Base-by-base conservation (phyloP, 116 monocot genomes). In the Papilionanthe hybrid region DNA sequence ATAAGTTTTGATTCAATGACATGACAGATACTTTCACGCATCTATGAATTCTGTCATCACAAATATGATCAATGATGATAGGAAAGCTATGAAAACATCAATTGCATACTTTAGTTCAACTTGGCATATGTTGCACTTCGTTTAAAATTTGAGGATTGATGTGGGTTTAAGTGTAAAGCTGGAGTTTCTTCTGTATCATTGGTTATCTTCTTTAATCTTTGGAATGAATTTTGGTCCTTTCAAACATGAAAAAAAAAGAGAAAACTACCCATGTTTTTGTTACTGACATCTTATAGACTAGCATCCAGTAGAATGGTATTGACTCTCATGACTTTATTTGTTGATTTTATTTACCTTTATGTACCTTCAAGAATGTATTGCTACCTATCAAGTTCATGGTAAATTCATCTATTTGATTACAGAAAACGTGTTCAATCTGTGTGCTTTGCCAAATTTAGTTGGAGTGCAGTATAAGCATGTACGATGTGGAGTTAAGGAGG, bases 381-480 rank as follows among this genome's bases (percentile, higher is more conserved):
- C 7, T 53, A 73, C 73, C n/a, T 42, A 12, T 73, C 8, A 71
- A 42, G 42, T 68, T 8, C 28, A 44, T 78, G 11, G 78, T 79
- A 43, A 5, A 67, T 82, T 48, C 63, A 63, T 76, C 44, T 66
- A 72, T 32, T 81, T 75, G 2, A 60, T 80, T 72, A 48, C 85
- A 99, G 99, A 99, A 92, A 93, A 95, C 82, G 90, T 99, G n/a
- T 99, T 99, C 85, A 92, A 89, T 63, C 88, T 99, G 13, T 84
- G 75, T 78, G 83, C 78, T 81, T 87, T 87, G 78, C 89, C 91
- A 68, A 79, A 87, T 77, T 55, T 99, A 72, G 84, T 75, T 41
- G 99, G 95, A 75, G 63, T 84, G 71, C 91, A 86, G 79, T 99
- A 95, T 55, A 87, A 79, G 80, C 75, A 90, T 32, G 86, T 89